Conservation (phyloP, 2,329 filamentous ascomycete genomes). For the Aspergillus aculeatus region DNA sequence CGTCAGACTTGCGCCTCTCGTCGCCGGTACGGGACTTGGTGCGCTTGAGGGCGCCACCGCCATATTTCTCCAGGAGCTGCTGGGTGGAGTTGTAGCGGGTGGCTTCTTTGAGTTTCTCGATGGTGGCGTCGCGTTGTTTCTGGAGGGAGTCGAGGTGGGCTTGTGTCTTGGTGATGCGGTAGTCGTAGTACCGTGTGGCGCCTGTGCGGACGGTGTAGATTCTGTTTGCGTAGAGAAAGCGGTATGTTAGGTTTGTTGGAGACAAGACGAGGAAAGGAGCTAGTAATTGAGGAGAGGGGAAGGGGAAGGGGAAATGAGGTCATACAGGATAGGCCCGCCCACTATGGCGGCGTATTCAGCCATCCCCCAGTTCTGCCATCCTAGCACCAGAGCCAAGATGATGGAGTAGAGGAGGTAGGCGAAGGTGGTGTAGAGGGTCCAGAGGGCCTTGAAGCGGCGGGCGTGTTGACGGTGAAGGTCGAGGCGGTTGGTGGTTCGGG, state of each 20-base stretch:
- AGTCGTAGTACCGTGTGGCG: constrained; percentile 73
- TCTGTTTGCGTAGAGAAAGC: constrained; percentile 46
- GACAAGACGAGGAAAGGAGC: neutral
- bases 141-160: constrained; percentile 70
- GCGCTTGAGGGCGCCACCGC: constrained; percentile 49
- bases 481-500: constrained; percentile 68
- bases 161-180: constrained; percentile 70
- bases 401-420: constrained; percentile 85
- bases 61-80: constrained; percentile 91
- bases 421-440: constrained; percentile 86
- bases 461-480: constrained; percentile 70
- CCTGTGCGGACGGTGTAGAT: constrained; percentile 72
- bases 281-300: neutral
- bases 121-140: constrained; percentile 78
- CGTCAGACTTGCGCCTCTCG: constrained; percentile 23
- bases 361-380: constrained; percentile 72
- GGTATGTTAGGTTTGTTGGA: neutral
- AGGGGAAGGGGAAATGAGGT: constrained; percentile 9
- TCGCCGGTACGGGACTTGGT: constrained; percentile 21
- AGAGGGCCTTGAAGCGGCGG: constrained; percentile 77
- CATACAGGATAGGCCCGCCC: constrained; percentile 75
- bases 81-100: constrained; percentile 96
- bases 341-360: constrained; percentile 76
- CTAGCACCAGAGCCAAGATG: constrained; percentile 79
- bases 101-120: constrained; percentile 89